Base-by-base conservation (phyloP, 352 stramenopile species). In the Phytophthora quininea region DNA sequence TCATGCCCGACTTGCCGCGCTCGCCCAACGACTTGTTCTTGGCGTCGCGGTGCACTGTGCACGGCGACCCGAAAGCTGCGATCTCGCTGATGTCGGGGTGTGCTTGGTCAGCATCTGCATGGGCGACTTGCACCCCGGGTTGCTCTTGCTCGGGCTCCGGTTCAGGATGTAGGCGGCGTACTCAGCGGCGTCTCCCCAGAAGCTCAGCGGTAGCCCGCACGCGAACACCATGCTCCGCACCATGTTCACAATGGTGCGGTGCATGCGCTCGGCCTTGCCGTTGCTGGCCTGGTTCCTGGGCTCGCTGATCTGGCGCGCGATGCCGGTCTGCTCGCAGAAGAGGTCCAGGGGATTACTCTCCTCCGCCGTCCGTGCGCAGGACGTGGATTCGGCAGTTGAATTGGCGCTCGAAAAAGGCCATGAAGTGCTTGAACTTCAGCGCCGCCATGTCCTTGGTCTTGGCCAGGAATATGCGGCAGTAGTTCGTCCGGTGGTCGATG, bases 171-270 rank as follows among this genome's bases (percentile, higher is more conserved):
- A 76, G 1, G 47, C 53, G 0, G 60, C 63, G 37, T 78, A 77
- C 29, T 78, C 37, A 1, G 43, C 62, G 0, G 69, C 61, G 24
- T 78, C 49, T 1, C 66, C 62, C 66, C 71, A 79, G 51, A 74
- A 69, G 8, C 19, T 50, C 0, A 82, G 40, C 9, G 57, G 52
- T 1, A 75, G 15, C 2, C 58, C 61, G 29, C 63, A 71, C 2
- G 42, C 57, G 30, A 79, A 77, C 11, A 79, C 7, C 61, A 77
- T 75, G 46, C 66, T 77, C n/a, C 63, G 29, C 9, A 58, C 54
- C 55, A 77, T 71, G 55, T 75, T 73, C 56, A 73, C 64, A 9
- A 78, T 68, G 2, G 62, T 77, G 3, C 64, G 42, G 35, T 82
- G 74, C 61, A 79, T 77, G 3, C 67, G 32, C 43, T 79, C 67